Conservation (phyloP, 2,329 filamentous ascomycete species). For the Teratosphaeria pseudoeucalypti region DNA sequence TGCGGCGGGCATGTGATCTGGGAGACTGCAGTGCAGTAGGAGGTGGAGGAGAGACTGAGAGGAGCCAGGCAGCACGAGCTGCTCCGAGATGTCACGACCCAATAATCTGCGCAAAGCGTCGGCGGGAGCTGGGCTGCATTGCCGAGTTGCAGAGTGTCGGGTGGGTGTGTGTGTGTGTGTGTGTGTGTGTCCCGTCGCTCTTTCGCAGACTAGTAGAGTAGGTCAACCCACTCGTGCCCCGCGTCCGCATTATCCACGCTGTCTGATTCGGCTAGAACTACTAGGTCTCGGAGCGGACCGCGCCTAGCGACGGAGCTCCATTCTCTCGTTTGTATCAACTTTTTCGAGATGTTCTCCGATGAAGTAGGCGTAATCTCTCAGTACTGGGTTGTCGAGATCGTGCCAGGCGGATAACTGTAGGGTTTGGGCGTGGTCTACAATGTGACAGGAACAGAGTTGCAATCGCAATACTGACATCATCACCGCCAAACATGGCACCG, state of each 20-base stretch:
- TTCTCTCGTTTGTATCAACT: background rate
- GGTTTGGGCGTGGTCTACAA: background rate
- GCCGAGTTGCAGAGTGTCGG: background rate
- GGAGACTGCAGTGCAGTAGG: background rate
- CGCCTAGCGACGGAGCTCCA: background rate
- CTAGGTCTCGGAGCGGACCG: background rate
- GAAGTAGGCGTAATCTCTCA: background rate
- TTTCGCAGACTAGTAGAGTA: background rate
- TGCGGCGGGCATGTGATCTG: background rate
- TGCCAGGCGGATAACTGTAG: background rate
- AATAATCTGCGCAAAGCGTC: background rate
- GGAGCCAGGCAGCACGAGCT: background rate
- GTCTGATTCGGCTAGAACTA: background rate
- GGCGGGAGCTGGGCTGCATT: background rate
- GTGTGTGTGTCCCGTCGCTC: background rate
- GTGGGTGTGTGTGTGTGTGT: too few species aligned
- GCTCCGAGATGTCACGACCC: background rate
- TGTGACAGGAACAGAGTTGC: background rate
- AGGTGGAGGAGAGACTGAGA: background rate
- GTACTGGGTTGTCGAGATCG: background rate
- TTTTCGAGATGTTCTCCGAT: background rate
- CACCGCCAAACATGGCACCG: constrained; percentile 20
- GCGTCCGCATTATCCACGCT: background rate
- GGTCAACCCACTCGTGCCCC: background rate
- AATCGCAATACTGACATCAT: background rate